Evolutionary conservation across 1,284 basidiomycete species (phyloP), one percentile per base, ranked within the genome.

Genomic region (Fomes fomentarius): DNA sequence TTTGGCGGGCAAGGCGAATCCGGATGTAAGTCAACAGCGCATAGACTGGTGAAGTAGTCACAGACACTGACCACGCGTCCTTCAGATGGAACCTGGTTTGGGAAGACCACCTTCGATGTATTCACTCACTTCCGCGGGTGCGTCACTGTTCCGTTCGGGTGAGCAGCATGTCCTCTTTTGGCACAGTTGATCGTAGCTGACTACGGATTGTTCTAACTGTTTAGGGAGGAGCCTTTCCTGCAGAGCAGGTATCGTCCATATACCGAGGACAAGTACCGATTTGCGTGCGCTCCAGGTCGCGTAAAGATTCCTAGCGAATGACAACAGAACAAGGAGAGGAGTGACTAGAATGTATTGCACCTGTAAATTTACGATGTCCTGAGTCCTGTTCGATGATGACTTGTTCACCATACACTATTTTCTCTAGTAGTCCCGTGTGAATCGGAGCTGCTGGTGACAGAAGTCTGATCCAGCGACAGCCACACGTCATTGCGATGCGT

Each of bases 1-100:
- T 78, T 82, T 54, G 74, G 78, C 25, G 79, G 80, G 8, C 68
- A 76, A 21, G 79, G 80, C 30, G 74, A 75, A 50, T 78, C 76
- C 9, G 80, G 79, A 54, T 71, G 76, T 78, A 61, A 61, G 75
- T 69, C 12, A 4, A 25, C 2, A 38, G 24, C n/a, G 17, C n/a
- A n/a, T n/a, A n/a, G n/a, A n/a, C n/a, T n/a, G n/a, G n/a, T n/a
- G n/a, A n/a, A n/a, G n/a, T n/a, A n/a, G 9, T 17, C 3, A 14
- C 26, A 51, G 46, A 9, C 30, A 25, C 17, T 60, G 31, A 55
- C 42, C 3, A 33, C 8, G 1, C 3, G 30, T 15, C 26, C n/a
- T 47, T 10, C 63, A 71, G 80, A 82, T 58, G 80, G 81, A 5
- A 57, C 57, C 28, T 79, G 80, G 64, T 69, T 76, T 40, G 71